A percentile compares a stretch with the other conserved stretches of the same genome.
Evolutionary conservation across 2,329 filamentous ascomycete genomes (phyloP).

Genomic region (Rhexocercosporidium sp.): DNA sequence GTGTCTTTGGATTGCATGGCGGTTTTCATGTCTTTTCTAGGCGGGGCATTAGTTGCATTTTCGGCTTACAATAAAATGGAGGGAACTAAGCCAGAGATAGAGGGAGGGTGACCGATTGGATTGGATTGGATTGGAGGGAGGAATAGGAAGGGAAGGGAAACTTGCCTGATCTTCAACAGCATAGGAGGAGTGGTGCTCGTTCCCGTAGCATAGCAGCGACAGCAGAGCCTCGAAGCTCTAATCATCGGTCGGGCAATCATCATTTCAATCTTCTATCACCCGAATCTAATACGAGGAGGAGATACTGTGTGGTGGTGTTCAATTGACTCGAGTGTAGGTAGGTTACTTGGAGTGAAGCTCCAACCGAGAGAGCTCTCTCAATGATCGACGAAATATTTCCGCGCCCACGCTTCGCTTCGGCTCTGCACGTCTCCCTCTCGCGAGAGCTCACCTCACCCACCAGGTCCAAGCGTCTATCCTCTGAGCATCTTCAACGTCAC

Average conservation of each 20-base stretch:
- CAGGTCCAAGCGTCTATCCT: neutral
- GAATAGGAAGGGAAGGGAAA: neutral
- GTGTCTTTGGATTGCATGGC: constrained; percentile 70
- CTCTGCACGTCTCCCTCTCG: neutral
- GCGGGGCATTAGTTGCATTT: neutral
- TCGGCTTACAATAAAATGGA: neutral
- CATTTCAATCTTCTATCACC: neutral
- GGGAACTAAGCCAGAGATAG: no score
- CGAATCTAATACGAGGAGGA: neutral
- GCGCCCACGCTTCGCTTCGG: neutral
- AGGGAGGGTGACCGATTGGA: neutral
- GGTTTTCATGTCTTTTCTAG: constrained; percentile 61
- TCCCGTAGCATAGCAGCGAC: constrained; percentile 37
- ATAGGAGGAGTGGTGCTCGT: constrained; percentile 41
- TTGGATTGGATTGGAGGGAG: neutral
- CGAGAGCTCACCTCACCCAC: neutral
- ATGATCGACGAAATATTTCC: constrained; percentile 10
- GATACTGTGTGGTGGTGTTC: neutral
- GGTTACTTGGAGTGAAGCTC: neutral
- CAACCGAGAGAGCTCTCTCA: neutral
- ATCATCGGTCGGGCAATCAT: constrained; percentile 33
- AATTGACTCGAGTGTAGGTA: neutral
- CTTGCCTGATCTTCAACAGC: constrained; percentile 44
- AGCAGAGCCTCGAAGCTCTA: constrained; percentile 35
- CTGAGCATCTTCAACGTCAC: neutral